Evolutionary conservation across 352 stramenopile species (phyloP).

Genomic region (Globisporangium lucens): DNA sequence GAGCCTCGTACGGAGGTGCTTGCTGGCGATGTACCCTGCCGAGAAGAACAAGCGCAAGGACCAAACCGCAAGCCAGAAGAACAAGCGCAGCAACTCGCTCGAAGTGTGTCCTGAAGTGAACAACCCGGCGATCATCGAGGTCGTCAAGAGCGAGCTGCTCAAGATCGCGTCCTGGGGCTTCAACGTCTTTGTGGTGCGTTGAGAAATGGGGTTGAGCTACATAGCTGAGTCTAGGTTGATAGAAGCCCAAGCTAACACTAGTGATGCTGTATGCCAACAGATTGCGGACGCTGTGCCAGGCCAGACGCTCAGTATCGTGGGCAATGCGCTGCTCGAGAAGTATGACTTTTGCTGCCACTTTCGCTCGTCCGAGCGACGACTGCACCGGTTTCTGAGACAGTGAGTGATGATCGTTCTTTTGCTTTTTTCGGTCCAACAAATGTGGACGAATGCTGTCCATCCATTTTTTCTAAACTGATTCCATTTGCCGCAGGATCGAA

Average conservation of each 20-base stretch:
- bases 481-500: conserved; percentile 33
- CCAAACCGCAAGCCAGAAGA: conserved; percentile 6
- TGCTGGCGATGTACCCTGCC: conserved; percentile 66
- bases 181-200: conserved; percentile 46
- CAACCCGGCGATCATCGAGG: conserved; percentile 37
- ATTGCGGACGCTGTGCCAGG: conserved; percentile 47
- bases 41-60: conserved; percentile 25
- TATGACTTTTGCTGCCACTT: conserved; percentile 68
- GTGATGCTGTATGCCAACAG: conserved; percentile 13
- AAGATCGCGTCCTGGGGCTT: conserved; percentile 69
- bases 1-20: conserved; percentile 67
- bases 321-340: conserved; percentile 69
- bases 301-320: conserved; percentile 66
- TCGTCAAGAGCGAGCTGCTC: conserved; percentile 50
- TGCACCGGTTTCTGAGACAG: conserved; percentile 63
- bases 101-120: conserved; percentile 59
- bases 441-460: neutral
- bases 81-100: conserved; percentile 28
- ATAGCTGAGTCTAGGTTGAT: neutral
- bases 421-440: neutral
- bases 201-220: neutral
- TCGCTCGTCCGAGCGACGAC: conserved; percentile 40
- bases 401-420: conserved; percentile 18
- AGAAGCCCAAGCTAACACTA: neutral
- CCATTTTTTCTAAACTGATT: neutral